Conservation (phyloP, 2,329 filamentous ascomycete genomes). For the Fusarium sp. region DNA sequence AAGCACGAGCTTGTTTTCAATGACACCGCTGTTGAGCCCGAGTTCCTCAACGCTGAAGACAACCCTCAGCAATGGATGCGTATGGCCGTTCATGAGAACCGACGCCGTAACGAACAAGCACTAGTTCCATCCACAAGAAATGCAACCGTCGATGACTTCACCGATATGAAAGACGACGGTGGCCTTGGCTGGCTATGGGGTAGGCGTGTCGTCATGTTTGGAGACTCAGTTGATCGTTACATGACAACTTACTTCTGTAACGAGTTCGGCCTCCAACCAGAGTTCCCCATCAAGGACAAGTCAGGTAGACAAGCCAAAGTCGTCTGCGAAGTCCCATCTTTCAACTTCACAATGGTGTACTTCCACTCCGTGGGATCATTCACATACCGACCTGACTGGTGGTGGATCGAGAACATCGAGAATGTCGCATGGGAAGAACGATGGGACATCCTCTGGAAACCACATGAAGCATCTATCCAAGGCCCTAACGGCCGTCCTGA, state of each 20-base stretch:
- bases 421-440: constrained; percentile 32
- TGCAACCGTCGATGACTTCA: constrained; percentile 16
- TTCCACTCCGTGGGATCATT: constrained; percentile 35
- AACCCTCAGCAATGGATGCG: constrained; percentile 40
- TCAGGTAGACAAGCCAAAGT: constrained; percentile 21
- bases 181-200: constrained; percentile 38
- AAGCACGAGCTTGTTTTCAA: constrained; percentile 74
- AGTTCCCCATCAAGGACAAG: constrained; percentile 19
- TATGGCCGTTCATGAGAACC: constrained; percentile 28
- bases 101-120: constrained; percentile 9
- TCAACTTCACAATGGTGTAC: constrained; percentile 29
- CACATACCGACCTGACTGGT: constrained; percentile 37
- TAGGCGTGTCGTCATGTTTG: constrained; percentile 34
- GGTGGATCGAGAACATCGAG: constrained; percentile 40
- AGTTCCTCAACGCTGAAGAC: constrained; percentile 13
- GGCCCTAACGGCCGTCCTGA: constrained; percentile 29
- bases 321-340: constrained; percentile 17
- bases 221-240: constrained; percentile 36
- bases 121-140: neutral
- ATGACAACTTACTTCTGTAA: constrained; percentile 37
- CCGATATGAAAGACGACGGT: constrained; percentile 22
- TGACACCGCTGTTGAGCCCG: constrained; percentile 62
- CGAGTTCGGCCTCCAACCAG: constrained; percentile 21
- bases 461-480: constrained; percentile 25
- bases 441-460: constrained; percentile 33